Evolutionary conservation across 2,329 filamentous ascomycete genomes (phyloP).

Genomic region (Penicillium aurantiogriseum): DNA sequence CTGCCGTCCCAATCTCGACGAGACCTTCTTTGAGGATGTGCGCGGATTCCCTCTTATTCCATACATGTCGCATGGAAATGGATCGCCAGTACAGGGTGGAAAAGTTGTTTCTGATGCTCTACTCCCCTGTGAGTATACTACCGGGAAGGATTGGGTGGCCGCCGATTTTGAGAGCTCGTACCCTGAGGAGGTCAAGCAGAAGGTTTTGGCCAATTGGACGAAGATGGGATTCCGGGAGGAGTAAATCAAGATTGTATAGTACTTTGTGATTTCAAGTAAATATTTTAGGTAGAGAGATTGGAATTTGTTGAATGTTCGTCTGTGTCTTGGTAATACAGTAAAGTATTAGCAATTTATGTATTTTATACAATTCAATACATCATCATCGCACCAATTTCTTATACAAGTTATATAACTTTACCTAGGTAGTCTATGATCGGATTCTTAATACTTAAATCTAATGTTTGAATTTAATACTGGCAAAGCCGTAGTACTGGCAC

Average conservation of each 20-base stretch:
- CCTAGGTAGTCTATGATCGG: too few relatives aligned
- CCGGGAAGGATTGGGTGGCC: slow-evolving; percentile 32
- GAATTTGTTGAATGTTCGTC: not conserved
- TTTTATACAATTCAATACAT: too few relatives aligned
- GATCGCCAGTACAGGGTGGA: slow-evolving; percentile 35
- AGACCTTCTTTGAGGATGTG: slow-evolving; percentile 48
- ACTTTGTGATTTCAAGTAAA: not conserved
- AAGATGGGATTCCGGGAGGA: slow-evolving; percentile 30
- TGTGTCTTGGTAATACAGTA: not conserved
- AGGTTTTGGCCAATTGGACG: slow-evolving; percentile 39
- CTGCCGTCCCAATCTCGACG: slow-evolving; percentile 47
- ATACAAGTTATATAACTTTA: too few relatives aligned
- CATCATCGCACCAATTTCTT: too few relatives aligned
- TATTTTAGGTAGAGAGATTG: not conserved
- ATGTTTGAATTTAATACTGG: too few relatives aligned
- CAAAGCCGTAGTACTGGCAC: too few relatives aligned
- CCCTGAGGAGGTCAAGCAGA: slow-evolving; percentile 43
- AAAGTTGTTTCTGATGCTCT: slow-evolving; percentile 51
- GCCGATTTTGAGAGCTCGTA: slow-evolving; percentile 38
- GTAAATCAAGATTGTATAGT: not conserved
- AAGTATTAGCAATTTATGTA: too few relatives aligned
- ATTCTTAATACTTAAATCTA: too few relatives aligned
- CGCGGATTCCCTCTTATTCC: slow-evolving; percentile 47
- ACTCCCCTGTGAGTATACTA: slow-evolving; percentile 45
- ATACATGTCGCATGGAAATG: slow-evolving; percentile 48